These are phyloP conservation scores for Madurella mycetomatis DNA, from an alignment of 2,329 filamentous ascomycete species.

Conservation along the genomic window DNA sequence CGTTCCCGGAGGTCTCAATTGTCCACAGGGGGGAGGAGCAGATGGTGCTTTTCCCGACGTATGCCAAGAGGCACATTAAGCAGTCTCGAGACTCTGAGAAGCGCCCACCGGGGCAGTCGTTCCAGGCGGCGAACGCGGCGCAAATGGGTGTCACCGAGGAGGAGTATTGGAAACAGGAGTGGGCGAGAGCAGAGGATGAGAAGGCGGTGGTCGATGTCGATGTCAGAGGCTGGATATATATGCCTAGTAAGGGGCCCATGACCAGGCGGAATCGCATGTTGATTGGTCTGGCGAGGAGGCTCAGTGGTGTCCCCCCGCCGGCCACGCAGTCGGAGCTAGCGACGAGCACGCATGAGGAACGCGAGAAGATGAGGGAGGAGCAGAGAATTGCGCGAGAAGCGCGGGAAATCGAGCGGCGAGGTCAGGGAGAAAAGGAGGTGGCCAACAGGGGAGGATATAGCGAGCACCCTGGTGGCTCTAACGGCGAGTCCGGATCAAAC, in stretches of 20 bases:
- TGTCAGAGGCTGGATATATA: conserved; percentile 92
- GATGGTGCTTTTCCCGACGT: conserved; percentile 93
- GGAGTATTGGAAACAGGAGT: conserved; percentile 73
- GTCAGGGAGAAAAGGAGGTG: conserved; percentile 65
- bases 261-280: conserved; percentile 81
- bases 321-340: conserved; percentile 35
- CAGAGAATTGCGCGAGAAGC: conserved; percentile 71
- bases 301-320: conserved; percentile 80
- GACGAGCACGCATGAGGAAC: conserved; percentile 35
- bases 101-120: conserved; percentile 31
- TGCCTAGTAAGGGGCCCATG: conserved; percentile 78
- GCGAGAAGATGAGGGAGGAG: conserved; percentile 50
- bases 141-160: conserved; percentile 51
- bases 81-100: conserved; percentile 50
- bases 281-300: conserved; percentile 77
- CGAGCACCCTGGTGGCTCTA: conserved; percentile 52
- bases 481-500: conserved; percentile 30
- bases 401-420: conserved; percentile 67
- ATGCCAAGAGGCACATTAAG: conserved; percentile 69
- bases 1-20: conserved; percentile 82
- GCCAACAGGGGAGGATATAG: conserved; percentile 71
- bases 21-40: conserved; percentile 77
- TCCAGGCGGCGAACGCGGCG: conserved; percentile 27
- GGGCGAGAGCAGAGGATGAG: conserved; percentile 74
- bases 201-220: conserved; percentile 90